Base-by-base conservation (phyloP, 2,329 filamentous ascomycete genomes). In the Xylaria sp. region DNA sequence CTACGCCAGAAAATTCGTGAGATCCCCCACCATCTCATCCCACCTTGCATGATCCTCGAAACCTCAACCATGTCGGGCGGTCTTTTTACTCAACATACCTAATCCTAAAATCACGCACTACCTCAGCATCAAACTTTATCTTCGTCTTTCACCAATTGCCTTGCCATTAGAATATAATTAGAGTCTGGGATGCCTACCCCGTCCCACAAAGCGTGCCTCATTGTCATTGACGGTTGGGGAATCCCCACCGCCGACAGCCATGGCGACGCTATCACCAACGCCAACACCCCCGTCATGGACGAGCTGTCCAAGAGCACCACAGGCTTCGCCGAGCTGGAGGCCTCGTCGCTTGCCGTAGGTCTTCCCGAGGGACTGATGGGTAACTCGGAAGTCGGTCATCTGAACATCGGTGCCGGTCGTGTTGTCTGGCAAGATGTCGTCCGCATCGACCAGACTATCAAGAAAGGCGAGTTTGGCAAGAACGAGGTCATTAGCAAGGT, bases 221-320 rank as follows among this genome's bases (percentile, higher is more conserved):
- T 99, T 88, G 96, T 98, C 83, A 99, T 99, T 86, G 96, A 99
- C 85, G 96, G 96, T 79, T 99, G 96, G 96, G 96, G 96, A 79
- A 89, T 98, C 77, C 89, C 94, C 77, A 89, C 89, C 72, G 90
- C 91, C 74, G 84, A 90, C 67, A 97, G 94, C 66, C 92, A 97
- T 82, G 95, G 96, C 82, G 95, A 99, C 85, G 96, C 96, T 79
- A 98, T 99, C 81, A 90, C 94, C 76, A 93, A 93, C 72, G 96
- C 95, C 75, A 87, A 97, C 74, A 98, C 96, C 66, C 96, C 96
- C 56, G 89, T 92, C 80, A 99, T 99, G 96, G 95, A 97, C 82
- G 89, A 89, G 69, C 94, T 99, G 80, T 92, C 91, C 78, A 90
- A 92, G 81, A 92, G 90, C 72, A 85, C 90, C 38, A 90, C 95